Conservation (phyloP, 768 basidiomycete species). For the Russula compacta region DNA sequence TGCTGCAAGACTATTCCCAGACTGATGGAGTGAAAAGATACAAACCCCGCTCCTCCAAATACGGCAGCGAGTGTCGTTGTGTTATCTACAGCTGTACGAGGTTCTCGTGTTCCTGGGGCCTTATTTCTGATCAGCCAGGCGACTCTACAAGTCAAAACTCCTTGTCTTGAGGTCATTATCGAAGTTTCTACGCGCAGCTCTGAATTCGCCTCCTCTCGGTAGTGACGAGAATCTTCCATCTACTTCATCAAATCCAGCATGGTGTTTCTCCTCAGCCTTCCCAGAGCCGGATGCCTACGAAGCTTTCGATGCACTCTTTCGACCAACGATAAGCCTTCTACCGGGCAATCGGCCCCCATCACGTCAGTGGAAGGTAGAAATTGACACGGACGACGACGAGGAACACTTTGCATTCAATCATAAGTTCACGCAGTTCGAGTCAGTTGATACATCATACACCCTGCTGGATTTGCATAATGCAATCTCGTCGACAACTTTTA, state of each 20-base stretch:
- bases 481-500: not conserved
- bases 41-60: conserved; percentile 35
- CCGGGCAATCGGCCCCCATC: not conserved
- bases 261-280: conserved; percentile 63
- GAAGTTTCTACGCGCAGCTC: conserved; percentile 49
- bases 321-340: conserved; percentile 18
- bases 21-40: conserved; percentile 21
- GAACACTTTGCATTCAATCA: conserved; percentile 25
- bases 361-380: conserved; percentile 30
- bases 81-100: conserved; percentile 51
- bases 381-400: conserved; percentile 29
- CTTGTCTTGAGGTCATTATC: conserved; percentile 66
- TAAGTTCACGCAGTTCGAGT: conserved; percentile 12
- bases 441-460: conserved; percentile 15
- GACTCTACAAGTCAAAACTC: conserved; percentile 55
- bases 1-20: not conserved
- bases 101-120: not conserved
- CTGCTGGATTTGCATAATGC: conserved; percentile 22
- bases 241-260: conserved; percentile 34
- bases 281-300: conserved; percentile 39
- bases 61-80: conserved; percentile 57
- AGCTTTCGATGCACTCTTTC: conserved; percentile 43
- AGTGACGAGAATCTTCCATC: conserved; percentile 2
- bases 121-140: not conserved
- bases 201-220: conserved; percentile 21